These are phyloP conservation scores for Friedmanniomyces endolithicus DNA, from an alignment of 495 filamentous ascomycete species.

Conservation along the genomic window DNA sequence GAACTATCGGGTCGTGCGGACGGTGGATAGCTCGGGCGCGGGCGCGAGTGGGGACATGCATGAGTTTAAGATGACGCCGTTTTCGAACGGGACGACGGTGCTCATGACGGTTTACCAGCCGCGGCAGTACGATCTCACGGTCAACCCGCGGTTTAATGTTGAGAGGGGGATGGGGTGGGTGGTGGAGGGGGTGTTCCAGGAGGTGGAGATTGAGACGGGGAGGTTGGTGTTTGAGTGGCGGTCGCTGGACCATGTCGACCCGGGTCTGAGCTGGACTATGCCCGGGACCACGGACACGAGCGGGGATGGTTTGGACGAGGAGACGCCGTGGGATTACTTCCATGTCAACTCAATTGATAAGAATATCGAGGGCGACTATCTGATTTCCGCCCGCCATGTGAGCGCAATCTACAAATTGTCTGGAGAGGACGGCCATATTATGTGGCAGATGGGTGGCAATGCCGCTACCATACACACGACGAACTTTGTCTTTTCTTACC, in stretches of 20 bases:
- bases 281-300: conserved; percentile 19
- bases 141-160: conserved; percentile 21
- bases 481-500: conserved; percentile 22
- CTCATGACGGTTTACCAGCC: conserved; percentile 24
- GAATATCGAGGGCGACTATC: conserved; percentile 23
- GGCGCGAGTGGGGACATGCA: conserved; percentile 15
- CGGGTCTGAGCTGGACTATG: conserved; percentile 20
- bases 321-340: conserved; percentile 24
- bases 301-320: conserved; percentile 32
- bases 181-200: conserved; percentile 24
- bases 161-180: conserved; percentile 20
- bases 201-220: conserved; percentile 24
- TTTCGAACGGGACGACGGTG: conserved; percentile 20
- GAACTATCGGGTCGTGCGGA: conserved; percentile 38
- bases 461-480: conserved; percentile 33
- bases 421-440: conserved; percentile 16
- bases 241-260: conserved; percentile 30
- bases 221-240: conserved; percentile 32
- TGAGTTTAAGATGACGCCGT: conserved; percentile 21
- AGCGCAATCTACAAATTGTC: conserved; percentile 20
- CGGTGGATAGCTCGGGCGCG: conserved; percentile 18
- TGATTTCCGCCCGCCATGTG: conserved; percentile 24
- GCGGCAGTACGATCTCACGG: conserved; percentile 11
- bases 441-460: conserved; percentile 24
- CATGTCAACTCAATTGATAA: conserved; percentile 29